These are phyloP conservation scores for Chondrus crispus DNA, from an alignment of 23 red algal genomes.

Conservation along the genomic window DNA sequence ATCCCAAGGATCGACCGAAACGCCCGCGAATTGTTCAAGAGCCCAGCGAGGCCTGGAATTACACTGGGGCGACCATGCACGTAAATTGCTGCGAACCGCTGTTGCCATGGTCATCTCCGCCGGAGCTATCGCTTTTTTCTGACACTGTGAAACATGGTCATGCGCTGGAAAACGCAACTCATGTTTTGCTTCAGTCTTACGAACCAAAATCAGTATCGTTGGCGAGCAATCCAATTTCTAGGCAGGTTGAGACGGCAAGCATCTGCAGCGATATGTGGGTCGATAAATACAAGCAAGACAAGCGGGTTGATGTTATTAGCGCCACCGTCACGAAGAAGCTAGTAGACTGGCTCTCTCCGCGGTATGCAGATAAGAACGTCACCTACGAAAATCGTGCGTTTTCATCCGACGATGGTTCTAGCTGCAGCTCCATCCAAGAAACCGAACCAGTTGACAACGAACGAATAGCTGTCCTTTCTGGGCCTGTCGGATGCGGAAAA, in stretches of 20 bases:
- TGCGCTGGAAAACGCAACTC: not conserved
- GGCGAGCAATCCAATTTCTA: too few relatives aligned
- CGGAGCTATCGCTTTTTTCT: not conserved
- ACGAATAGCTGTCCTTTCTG: conserved; percentile 46
- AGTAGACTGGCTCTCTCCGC: conserved; percentile 31
- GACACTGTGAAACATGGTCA: not conserved
- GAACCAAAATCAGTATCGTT: too few relatives aligned
- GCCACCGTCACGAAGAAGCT: conserved; percentile 25
- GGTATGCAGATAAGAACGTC: conserved; percentile 7
- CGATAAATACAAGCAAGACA: conserved; percentile 26
- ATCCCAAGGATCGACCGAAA: conserved; percentile 20
- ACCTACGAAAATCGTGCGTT: not conserved
- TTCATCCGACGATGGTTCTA: not conserved
- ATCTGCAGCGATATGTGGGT: conserved; percentile 22
- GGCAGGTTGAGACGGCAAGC: not conserved
- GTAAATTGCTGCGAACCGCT: conserved; percentile 13
- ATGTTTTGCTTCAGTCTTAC: too few relatives aligned
- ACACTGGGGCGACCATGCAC: conserved; percentile 27
- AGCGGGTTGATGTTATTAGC: conserved; percentile 59
- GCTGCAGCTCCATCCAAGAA: not conserved
- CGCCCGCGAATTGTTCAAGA: not conserved
- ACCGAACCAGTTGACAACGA: not conserved
- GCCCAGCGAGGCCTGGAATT: conserved; percentile 10
- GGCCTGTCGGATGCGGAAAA: conserved; percentile 58
- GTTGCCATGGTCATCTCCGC: not conserved